phyloP scores from a whole-genome alignment of 1,284 basidiomycete genomes.

The Sanghuangporus sanghuang region DNA sequence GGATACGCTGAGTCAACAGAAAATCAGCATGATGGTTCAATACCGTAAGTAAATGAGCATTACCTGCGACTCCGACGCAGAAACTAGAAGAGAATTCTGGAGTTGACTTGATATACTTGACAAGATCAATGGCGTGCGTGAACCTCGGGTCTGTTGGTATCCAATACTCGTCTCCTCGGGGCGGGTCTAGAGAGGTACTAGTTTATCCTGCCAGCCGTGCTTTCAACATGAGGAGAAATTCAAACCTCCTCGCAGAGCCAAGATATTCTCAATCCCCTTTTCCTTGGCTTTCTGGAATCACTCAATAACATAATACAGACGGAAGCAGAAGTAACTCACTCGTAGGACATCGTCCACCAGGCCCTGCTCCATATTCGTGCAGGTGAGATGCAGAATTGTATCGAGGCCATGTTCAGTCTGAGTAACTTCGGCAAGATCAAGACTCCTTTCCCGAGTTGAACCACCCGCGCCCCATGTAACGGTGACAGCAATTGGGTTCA shows the following conservation, averaged over 20 bases:
- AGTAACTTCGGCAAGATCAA: conserved; percentile 78
- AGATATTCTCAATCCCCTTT: conserved; percentile 84
- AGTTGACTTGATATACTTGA: conserved; percentile 80
- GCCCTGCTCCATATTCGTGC: conserved; percentile 93
- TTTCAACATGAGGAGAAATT: neutral
- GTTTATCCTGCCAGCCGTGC: conserved; percentile 8
- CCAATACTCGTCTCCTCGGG: conserved; percentile 91
- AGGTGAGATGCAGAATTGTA: conserved; percentile 93
- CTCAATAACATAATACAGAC: neutral
- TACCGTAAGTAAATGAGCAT: conserved; percentile 19
- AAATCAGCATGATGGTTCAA: conserved; percentile 11
- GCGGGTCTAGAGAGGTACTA: conserved; percentile 61
- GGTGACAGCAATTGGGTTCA: conserved; percentile 77
- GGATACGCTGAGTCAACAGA: conserved; percentile 68
- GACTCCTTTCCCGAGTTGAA: conserved; percentile 80
- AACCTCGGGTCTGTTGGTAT: conserved; percentile 83
- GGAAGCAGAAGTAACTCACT: conserved; percentile 38
- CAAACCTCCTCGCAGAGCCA: conserved; percentile 82
- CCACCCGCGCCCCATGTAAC: conserved; percentile 99
- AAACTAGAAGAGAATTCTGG: conserved; percentile 83
- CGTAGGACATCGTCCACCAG: conserved; percentile 81
- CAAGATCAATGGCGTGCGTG: conserved; percentile 84
- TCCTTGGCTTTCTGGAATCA: conserved; percentile 66
- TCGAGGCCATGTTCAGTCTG: conserved; percentile 71
- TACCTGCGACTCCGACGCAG: conserved; percentile 88